These are phyloP conservation scores for Neophaeococcomyces mojaviensis DNA, from an alignment of 2,329 filamentous ascomycete species.

Conservation along the genomic window DNA sequence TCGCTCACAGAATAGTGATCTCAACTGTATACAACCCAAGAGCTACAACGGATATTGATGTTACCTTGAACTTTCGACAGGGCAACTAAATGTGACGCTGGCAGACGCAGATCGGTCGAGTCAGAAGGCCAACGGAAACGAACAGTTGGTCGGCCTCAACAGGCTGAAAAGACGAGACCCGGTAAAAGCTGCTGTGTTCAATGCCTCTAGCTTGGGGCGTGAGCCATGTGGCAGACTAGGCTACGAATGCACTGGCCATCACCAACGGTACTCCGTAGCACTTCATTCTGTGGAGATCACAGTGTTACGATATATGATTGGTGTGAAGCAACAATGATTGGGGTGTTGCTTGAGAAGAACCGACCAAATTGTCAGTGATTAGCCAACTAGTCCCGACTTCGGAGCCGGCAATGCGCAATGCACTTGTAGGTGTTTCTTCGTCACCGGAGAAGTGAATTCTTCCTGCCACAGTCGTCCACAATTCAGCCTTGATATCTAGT, in stretches of 20 bases:
- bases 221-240: conserved; percentile 2
- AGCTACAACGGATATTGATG: not conserved
- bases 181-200: not conserved
- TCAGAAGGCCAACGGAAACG: not conserved
- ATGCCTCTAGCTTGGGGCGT: not conserved
- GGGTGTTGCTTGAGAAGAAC: no score
- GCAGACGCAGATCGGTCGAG: conserved; percentile 1
- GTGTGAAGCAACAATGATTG: no score
- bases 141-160: conserved; percentile 2
- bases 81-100: conserved; percentile 6
- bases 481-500: no score
- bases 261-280: not conserved
- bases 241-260: not conserved
- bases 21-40: not conserved
- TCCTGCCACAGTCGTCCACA: no score
- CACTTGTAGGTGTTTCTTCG: no score
- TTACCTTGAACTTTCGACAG: not conserved
- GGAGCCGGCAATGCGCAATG: no score
- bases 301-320: no score
- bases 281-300: no score
- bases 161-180: not conserved
- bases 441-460: no score
- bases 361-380: no score
- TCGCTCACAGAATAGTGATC: not conserved
- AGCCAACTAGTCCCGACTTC: no score